Percentiles rank a stretch among this genome's conserved stretches.
Evolutionary conservation across 179 eudicot genomes (phyloP).

Genomic region (Dionaea muscipula): DNA sequence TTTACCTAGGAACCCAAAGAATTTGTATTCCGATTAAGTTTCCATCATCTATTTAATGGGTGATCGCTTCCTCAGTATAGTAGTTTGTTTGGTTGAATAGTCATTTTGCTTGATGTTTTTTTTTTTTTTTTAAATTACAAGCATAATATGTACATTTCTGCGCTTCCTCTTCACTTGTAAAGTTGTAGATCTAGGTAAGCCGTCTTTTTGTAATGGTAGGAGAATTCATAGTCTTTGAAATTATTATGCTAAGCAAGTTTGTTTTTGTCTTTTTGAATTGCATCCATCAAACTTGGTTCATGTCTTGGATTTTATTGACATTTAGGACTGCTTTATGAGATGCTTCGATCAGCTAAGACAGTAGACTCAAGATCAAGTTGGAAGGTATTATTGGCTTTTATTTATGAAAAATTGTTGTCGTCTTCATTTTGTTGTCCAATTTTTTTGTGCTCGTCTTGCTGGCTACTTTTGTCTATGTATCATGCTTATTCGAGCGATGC

Average conservation of each 20-base stretch:
- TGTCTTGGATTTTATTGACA: neutral
- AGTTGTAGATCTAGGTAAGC: neutral
- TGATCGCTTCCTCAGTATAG: too few species aligned
- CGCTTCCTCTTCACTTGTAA: neutral
- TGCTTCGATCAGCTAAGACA: slow-evolving; percentile 70
- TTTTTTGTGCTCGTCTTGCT: too few species aligned
- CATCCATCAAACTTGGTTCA: neutral
- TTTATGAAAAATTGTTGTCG: slow-evolving; percentile 1
- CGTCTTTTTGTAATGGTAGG: neutral
- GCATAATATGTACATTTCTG: neutral
- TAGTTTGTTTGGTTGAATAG: too few species aligned
- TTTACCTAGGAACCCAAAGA: too few species aligned
- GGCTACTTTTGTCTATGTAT: too few species aligned
- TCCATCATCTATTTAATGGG: too few species aligned
- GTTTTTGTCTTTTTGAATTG: neutral
- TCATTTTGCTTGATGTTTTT: too few species aligned
- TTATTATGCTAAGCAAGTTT: neutral
- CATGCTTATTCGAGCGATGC: too few species aligned
- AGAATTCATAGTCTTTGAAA: neutral
- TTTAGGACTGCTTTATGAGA: slow-evolving; percentile 73
- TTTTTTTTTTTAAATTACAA: too few species aligned
- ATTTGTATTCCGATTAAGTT: too few species aligned
- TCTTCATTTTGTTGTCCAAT: neutral
- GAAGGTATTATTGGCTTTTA: slow-evolving; percentile 52
- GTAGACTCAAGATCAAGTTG: slow-evolving; percentile 67